Percentiles rank a stretch among this genome's conserved stretches.
phyloP scores from a whole-genome alignment of 805 yeast genomes.

The Yarrowia bubula region DNA sequence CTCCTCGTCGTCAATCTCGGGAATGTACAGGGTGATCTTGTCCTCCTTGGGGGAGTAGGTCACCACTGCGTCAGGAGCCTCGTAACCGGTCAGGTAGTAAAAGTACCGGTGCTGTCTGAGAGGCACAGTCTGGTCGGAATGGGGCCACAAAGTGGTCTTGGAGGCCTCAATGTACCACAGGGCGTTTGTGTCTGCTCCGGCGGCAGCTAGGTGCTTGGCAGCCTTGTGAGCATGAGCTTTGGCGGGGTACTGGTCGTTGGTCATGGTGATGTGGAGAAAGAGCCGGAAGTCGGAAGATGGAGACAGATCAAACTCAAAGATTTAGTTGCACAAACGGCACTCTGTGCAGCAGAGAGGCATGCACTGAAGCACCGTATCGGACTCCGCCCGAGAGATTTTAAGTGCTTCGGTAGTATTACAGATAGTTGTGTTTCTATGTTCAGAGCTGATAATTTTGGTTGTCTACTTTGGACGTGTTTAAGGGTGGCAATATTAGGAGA shows the following conservation, averaged over 20 bases:
- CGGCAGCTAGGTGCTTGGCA: slow-evolving; percentile 38
- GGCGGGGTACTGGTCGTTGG: slow-evolving; percentile 67
- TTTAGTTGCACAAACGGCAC: slow-evolving; percentile 12
- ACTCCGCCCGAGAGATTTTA: not conserved
- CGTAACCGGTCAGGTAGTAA: slow-evolving; percentile 77
- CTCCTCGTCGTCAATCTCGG: slow-evolving; percentile 81
- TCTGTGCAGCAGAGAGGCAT: not conserved
- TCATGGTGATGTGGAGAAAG: slow-evolving; percentile 9
- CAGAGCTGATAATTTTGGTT: too few relatives aligned
- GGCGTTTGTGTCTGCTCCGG: slow-evolving; percentile 35
- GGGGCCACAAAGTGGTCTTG: slow-evolving; percentile 53
- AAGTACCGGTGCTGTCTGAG: slow-evolving; percentile 91
- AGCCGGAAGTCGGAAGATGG: not conserved
- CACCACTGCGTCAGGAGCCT: slow-evolving; percentile 70
- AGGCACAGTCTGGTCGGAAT: slow-evolving; percentile 74
- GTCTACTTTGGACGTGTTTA: too few relatives aligned
- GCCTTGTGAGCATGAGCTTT: slow-evolving; percentile 59
- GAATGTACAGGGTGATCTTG: slow-evolving; percentile 69
- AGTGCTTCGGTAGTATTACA: too few relatives aligned
- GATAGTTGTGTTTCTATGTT: too few relatives aligned
- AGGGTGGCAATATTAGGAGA: too few relatives aligned
- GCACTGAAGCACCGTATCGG: not conserved
- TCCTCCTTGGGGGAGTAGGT: slow-evolving; percentile 55
- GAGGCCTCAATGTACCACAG: slow-evolving; percentile 39
- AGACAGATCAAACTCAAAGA: slow-evolving; percentile 11